Base-by-base conservation (phyloP, 2,329 filamentous ascomycete species). In the Drechslera avenae region DNA sequence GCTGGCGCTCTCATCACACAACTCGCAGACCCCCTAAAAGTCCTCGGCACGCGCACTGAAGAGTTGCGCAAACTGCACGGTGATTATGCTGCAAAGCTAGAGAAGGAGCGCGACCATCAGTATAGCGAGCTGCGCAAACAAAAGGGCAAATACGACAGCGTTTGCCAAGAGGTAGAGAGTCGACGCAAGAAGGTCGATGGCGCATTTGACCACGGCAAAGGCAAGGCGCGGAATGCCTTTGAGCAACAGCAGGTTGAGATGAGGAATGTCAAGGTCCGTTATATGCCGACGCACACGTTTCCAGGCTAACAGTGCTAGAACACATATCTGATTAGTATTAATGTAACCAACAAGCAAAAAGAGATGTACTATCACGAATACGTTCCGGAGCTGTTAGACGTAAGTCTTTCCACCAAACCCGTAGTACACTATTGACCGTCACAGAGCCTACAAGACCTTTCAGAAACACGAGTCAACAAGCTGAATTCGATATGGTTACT, bases 351-450 rank as follows among this genome's bases (percentile, higher is more conserved):
- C 76, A 96, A 94, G 78, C 87, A 96, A 68, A 99, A 97, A 78
- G 91, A 97, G 71, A 90, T 88, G 69, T 97, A 97, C 78, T 99
- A 96, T 69, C 88, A 97, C 71, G 91, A 97, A 73, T 97, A 97
- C 73, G 83, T 99, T 16, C 94, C 94, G 7, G 94, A 97, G 69
- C 78, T 97, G 51, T 82, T 99, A 70, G 90, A 97, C 76, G 92
- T 92, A 75, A 75, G 62, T 54, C 18, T 12, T 6, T 3, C 4
- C 13, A 28, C 14, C 8, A 30, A 3, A 3, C 13, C 3, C 10
- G 2, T 12, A 23, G 34, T 5, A 19, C n/a, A 28, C 16, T 13
- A 14, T 48, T 65, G 28, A 65, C 45, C 21, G 7, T 32, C n/a
- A 32, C 55, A 80, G 81, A 86, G 84, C 63, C 77, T 99, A 50